Percentiles rank a stretch among this genome's conserved stretches.
Evolutionary conservation across 805 yeast species (phyloP).

Genomic region (Metschnikowia bowlesiae): DNA sequence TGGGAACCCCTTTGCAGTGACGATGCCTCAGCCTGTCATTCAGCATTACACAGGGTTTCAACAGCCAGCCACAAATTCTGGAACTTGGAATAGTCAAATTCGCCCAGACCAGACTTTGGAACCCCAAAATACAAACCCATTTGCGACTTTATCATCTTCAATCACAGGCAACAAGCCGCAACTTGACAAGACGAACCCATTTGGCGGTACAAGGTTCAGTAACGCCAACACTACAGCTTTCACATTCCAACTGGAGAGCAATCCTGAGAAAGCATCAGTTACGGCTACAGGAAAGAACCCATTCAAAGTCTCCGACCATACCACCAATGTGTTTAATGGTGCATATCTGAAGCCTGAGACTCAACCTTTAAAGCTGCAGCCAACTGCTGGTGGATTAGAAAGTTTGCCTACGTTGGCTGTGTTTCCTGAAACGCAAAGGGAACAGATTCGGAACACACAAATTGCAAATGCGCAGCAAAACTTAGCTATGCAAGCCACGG

Average conservation of each 20-base stretch:
- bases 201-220: constrained; percentile 38
- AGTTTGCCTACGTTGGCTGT: constrained; percentile 60
- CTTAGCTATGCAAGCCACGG: constrained; percentile 13
- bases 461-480: constrained; percentile 35
- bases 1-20: constrained; percentile 11
- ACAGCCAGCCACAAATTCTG: background rate
- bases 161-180: constrained; percentile 9
- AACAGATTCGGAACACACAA: constrained; percentile 33
- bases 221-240: constrained; percentile 16
- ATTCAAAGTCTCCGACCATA: constrained; percentile 43
- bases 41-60: constrained; percentile 11
- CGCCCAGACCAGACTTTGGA: background rate
- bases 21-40: constrained; percentile 5
- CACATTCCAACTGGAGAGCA: constrained; percentile 10
- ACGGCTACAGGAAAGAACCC: constrained; percentile 59
- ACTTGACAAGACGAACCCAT: constrained; percentile 41
- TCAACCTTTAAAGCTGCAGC: constrained; percentile 41
- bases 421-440: constrained; percentile 54
- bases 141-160: constrained; percentile 20
- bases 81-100: constrained; percentile 20
- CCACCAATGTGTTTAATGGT: constrained; percentile 28
- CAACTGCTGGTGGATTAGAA: constrained; percentile 74
- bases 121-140: constrained; percentile 32
- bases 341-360: constrained; percentile 18
- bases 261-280: constrained; percentile 20